phyloP scores from a whole-genome alignment of 148 eudicot species.

The Camellia japonica region DNA sequence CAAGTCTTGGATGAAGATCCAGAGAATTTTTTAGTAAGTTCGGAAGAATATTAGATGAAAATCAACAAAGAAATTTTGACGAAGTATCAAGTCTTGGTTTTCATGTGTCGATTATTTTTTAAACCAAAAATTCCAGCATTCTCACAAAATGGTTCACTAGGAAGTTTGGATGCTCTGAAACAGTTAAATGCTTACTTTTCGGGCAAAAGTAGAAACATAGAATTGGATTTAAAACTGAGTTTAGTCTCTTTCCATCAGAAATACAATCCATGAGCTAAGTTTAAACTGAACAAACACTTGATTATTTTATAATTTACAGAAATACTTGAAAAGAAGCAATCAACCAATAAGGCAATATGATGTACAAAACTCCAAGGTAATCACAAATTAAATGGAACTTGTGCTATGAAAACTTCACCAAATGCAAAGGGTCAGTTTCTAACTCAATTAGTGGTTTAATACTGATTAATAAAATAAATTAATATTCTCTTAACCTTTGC shows the following conservation, averaged over 20 bases:
- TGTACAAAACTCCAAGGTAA: background rate
- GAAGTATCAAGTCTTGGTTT: background rate
- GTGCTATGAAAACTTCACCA: background rate
- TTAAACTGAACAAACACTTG: background rate
- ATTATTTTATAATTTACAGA: background rate
- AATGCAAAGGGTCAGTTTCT: background rate
- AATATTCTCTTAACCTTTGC: conserved; percentile 19
- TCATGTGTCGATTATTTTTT: background rate
- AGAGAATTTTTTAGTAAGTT: background rate
- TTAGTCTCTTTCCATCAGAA: background rate
- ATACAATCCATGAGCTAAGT: conserved; percentile 2
- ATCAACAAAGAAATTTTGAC: background rate
- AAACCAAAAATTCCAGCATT: background rate
- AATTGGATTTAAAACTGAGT: conserved; percentile 3
- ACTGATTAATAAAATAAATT: background rate
- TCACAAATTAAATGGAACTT: background rate
- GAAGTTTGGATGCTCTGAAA: conserved; percentile 1
- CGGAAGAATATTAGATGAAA: background rate
- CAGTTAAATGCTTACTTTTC: background rate
- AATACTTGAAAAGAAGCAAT: background rate
- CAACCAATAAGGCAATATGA: conserved; percentile 1
- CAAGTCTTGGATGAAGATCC: background rate
- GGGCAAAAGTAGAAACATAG: background rate
- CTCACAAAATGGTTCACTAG: background rate
- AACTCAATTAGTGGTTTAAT: background rate